Evolutionary conservation across 2,329 filamentous ascomycete genomes (phyloP), one percentile per base, ranked within the genome.

Genomic region (Cyphellophora europaea): DNA sequence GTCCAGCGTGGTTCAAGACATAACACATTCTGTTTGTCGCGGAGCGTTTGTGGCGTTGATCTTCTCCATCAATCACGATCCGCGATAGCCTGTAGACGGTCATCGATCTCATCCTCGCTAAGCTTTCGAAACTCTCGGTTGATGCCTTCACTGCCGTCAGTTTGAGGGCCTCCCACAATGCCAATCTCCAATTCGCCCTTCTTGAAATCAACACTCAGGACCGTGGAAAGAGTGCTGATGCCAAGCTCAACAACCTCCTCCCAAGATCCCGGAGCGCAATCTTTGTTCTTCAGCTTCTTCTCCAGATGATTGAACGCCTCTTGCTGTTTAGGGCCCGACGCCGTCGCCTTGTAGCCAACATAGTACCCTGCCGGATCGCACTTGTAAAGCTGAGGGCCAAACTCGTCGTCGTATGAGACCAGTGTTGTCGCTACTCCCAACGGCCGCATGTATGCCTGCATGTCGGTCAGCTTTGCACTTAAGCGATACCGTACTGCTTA

Each of bases 201-300:
- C 77, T 98, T 98, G 72, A 98, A 98, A 62, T 98, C 91, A 62
- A 96, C 93, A 64, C 89, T 95, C 47, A 98, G 73, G 41, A 98
- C 88, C 21, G 84, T 93, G 74, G 88, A 94, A 61, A 98, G 68
- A 5, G 91, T 89, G 29, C 86, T 84, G 61, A 98, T 98, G 40
- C 85, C 91, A 53, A 96, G 72, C 71, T 98, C 91, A 32, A 98
- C 89, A 32, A 98, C 91, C 42, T 98, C 91, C 63, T 94, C 85
- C 91, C 91, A 98, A 56, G 69, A 79, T 42, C 91, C 91, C 38
- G 91, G 82, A 21, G 89, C 91, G 53, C 74, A 72, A 55, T 96
- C 88, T 78, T 95, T 95, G 79, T 94, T 95, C 71, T 95, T 94
- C 62, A 98, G 78, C 74, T 96, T 96, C 80, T 96, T 96, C 76